Base-by-base conservation (phyloP, 176 grass and related monocot genomes). In the Rhynchospora breviuscula region DNA sequence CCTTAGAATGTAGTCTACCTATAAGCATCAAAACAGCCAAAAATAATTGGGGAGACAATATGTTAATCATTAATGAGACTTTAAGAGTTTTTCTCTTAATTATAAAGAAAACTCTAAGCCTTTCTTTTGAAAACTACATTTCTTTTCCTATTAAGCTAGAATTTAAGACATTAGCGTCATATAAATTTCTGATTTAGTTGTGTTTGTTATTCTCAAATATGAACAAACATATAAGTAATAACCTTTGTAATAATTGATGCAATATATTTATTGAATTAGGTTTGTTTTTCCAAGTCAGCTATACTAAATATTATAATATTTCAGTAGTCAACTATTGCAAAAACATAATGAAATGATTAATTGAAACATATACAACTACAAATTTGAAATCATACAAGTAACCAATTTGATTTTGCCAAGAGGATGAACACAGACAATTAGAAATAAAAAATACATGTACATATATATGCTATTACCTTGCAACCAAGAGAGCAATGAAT, bases 401-500 rank as follows among this genome's bases (percentile, higher is more conserved):
- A 18, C 52, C 22, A 77, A 77, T 56, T 77, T 77, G 0, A 29
- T 77, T 52, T 56, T 77, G 10, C 46, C 10, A 31, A 54, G 54
- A 56, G 23, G 22, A 56, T 23, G 70, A 26, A 51, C 12, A 21
- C 21, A 75, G 45, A 74, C 21, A 52, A 25, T 49, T 25, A 23
- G 10, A 49, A 26, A 25, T 7, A 63, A 46, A 0, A 63, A 63
- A 3, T 0, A 80, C 21, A 8, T 79, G 23, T 23, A 1, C 26
- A 29, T 29, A 77, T 91, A 2, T 14, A 80, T 51, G 58, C 47
- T 59, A 86, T 90, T 79, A 98, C 95, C 95, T 98, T 98, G 79
- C 95, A 98, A 85, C 91, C 95, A 79, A 98, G 87, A 56, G 90
- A 98, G 75, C 95, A 98, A 88, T 98, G 92, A 84, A 93, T 88